A percentile compares a stretch with the other conserved stretches of the same genome.
These are phyloP conservation scores for Euphrasia confusa DNA, from an alignment of 257 asterid species.

Conservation along the genomic window DNA sequence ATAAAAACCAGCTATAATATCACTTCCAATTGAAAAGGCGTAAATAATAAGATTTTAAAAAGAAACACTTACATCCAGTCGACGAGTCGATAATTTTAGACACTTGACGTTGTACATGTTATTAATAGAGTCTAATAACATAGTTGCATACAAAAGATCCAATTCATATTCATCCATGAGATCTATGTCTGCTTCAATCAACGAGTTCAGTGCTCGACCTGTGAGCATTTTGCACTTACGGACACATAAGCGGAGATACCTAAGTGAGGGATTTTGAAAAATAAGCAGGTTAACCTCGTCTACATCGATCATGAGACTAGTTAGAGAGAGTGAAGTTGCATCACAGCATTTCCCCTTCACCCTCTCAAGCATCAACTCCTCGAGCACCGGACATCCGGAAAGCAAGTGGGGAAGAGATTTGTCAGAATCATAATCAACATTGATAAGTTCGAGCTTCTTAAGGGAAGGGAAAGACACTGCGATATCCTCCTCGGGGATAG, in stretches of 20 bases:
- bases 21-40: no score
- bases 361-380: neutral
- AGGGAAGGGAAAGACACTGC: neutral
- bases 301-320: neutral
- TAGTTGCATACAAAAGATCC: neutral
- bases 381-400: slow-evolving; percentile 14
- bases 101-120: neutral
- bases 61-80: neutral
- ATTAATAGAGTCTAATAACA: neutral
- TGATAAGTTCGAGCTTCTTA: neutral
- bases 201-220: neutral
- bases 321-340: neutral
- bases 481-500: neutral
- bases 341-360: neutral
- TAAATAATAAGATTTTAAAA: neutral
- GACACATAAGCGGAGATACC: neutral
- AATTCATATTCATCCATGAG: neutral
- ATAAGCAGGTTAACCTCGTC: neutral
- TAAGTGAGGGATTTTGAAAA: neutral
- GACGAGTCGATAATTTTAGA: neutral
- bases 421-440: neutral
- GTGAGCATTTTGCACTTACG: neutral
- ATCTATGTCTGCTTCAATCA: neutral
- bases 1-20: neutral
- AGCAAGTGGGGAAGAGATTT: neutral